phyloP scores from a whole-genome alignment of 139 green algal genomes.

The Chlorella vulgaris region DNA sequence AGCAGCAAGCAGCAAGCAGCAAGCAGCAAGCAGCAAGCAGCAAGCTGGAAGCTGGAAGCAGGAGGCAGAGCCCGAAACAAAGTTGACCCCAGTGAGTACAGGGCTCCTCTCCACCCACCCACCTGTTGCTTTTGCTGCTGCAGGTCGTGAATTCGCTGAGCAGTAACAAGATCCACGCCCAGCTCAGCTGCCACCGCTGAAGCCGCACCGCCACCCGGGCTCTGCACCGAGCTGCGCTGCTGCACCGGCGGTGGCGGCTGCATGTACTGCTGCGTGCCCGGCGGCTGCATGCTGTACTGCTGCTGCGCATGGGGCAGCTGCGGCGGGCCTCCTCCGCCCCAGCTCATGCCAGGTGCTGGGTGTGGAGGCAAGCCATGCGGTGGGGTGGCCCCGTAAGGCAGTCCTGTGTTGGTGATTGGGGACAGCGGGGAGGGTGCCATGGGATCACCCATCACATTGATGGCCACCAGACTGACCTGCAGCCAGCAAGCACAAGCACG shows the following conservation, averaged over 20 bases:
- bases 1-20: too few relatives aligned
- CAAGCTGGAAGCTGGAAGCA: too few relatives aligned
- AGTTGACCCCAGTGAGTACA: too few relatives aligned
- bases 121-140: conserved; percentile 63
- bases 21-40: too few relatives aligned
- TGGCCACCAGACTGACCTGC: conserved; percentile 86
- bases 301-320: conserved; percentile 53
- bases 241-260: conserved; percentile 16
- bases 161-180: conserved; percentile 51
- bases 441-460: conserved; percentile 83
- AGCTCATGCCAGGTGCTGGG: too few relatives aligned
- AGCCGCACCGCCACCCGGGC: too few relatives aligned
- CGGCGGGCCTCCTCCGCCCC: too few relatives aligned
- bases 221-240: too few relatives aligned
- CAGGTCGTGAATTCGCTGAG: conserved; percentile 66
- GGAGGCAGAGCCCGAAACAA: too few relatives aligned
- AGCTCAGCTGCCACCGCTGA: conserved; percentile 23
- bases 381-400: background rate
- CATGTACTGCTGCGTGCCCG: background rate
- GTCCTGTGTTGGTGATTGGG: conserved; percentile 24
- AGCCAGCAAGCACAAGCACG: background rate
- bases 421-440: conserved; percentile 26
- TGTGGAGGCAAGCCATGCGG: too few relatives aligned
- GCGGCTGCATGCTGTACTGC: background rate
- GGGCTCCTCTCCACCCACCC: too few relatives aligned